Conservation (phyloP, 2,329 filamentous ascomycete species). For the Exutisphaerella laricina region DNA sequence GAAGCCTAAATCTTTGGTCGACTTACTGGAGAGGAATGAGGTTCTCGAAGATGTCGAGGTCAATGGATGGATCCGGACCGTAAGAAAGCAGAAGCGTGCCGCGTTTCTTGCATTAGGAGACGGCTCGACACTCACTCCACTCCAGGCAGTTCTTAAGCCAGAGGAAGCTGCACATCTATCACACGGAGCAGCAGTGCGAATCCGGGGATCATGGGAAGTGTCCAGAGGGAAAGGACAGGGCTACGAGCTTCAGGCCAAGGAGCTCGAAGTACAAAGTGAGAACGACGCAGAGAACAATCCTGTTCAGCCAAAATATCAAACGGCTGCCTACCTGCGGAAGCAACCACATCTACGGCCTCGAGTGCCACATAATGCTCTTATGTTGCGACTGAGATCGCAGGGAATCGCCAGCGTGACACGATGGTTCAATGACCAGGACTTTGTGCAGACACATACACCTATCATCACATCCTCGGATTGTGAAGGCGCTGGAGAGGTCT, state of each 20-base stretch:
- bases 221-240: slow-evolving; percentile 62
- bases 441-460: slow-evolving; percentile 82
- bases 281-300: slow-evolving; percentile 86
- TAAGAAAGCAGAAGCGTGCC: slow-evolving; percentile 77
- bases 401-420: slow-evolving; percentile 65
- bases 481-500: slow-evolving; percentile 93
- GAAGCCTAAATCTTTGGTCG: slow-evolving; percentile 20
- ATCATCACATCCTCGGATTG: slow-evolving; percentile 96
- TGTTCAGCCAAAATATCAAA: slow-evolving; percentile 94
- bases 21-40: slow-evolving; percentile 23
- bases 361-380: slow-evolving; percentile 70
- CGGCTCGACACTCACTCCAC: slow-evolving; percentile 69
- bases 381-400: slow-evolving; percentile 78
- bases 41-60: slow-evolving; percentile 40
- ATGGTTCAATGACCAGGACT: slow-evolving; percentile 67
- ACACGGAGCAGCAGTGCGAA: slow-evolving; percentile 71
- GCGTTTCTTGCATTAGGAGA: slow-evolving; percentile 83
- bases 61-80: slow-evolving; percentile 75
- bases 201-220: slow-evolving; percentile 70
- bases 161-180: slow-evolving; percentile 66
- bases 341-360: slow-evolving; percentile 82
- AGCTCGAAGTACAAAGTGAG: slow-evolving; percentile 65
- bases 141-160: slow-evolving; percentile 76
- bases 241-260: slow-evolving; percentile 72
- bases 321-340: slow-evolving; percentile 78